phyloP scores from a whole-genome alignment of 768 basidiomycete genomes.

The Termitomyces heimii region DNA sequence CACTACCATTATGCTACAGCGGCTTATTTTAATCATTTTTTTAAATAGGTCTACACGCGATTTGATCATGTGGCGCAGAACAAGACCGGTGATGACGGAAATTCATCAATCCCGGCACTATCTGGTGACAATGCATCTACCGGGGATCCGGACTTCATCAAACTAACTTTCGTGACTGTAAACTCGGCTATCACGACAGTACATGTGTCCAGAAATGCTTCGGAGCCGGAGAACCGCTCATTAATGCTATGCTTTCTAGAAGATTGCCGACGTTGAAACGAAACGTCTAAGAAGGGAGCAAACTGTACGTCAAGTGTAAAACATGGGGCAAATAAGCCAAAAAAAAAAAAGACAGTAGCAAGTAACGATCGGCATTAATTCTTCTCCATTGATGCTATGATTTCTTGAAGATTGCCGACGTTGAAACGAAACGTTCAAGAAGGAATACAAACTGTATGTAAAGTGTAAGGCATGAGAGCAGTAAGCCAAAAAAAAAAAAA shows the following conservation, averaged over 20 bases:
- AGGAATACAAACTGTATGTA: no score
- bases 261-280: background rate
- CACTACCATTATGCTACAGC: constrained; percentile 13
- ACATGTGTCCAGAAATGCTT: background rate
- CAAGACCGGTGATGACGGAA: background rate
- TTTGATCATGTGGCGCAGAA: background rate
- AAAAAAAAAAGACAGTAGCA: no score
- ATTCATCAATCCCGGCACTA: background rate
- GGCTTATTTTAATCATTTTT: background rate
- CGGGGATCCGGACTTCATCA: background rate
- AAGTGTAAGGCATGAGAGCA: no score
- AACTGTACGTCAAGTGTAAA: no score
- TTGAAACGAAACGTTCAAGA: no score
- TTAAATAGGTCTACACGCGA: background rate
- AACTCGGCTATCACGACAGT: background rate
- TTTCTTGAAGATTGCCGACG: background rate
- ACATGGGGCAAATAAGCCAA: no score
- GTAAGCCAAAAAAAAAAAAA: no score
- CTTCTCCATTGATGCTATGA: no score
- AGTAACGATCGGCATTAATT: background rate
- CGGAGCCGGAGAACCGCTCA: background rate
- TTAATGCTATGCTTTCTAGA: background rate
- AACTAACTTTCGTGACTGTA: background rate
- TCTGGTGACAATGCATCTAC: background rate
- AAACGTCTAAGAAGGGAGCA: no score